Conservation (phyloP, 371 early-diverging fungal genomes). For the Mortierella sp. region DNA sequence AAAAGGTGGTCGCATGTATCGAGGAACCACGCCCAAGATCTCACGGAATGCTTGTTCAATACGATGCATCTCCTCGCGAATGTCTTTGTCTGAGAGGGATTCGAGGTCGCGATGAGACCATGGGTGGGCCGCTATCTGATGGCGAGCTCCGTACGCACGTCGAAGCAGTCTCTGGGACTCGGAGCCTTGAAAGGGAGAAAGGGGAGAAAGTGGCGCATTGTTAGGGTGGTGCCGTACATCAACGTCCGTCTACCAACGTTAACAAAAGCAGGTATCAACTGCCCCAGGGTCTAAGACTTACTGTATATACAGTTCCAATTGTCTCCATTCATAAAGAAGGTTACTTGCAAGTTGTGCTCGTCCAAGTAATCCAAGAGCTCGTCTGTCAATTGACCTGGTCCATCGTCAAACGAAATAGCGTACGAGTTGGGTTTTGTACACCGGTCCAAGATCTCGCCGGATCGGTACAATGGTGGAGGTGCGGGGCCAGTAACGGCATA, state of each 20-base stretch:
- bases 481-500: constrained; percentile 29
- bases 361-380: constrained; percentile 56
- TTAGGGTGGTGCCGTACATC: too few species aligned
- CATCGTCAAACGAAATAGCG: constrained; percentile 71
- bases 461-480: constrained; percentile 17
- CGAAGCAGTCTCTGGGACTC: constrained; percentile 46
- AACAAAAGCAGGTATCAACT: too few species aligned
- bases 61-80: constrained; percentile 42
- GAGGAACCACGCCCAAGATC: constrained; percentile 62
- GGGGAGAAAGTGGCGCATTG: background rate
- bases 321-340: constrained; percentile 70
- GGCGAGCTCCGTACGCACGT: constrained; percentile 54
- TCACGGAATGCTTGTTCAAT: constrained; percentile 61
- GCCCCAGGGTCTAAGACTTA: too few species aligned
- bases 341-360: constrained; percentile 56
- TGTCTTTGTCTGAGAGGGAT: constrained; percentile 26
- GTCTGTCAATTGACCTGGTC: constrained; percentile 60
- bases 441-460: constrained; percentile 28
- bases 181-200: constrained; percentile 11
- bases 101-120: constrained; percentile 61
- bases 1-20: constrained; percentile 70
- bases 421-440: constrained; percentile 58
- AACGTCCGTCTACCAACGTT: too few species aligned
- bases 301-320: constrained; percentile 57
- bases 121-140: constrained; percentile 70